Evolutionary conservation across 1,284 basidiomycete species (phyloP), one percentile per base, ranked within the genome.

Genomic region (Gomphus sp.): DNA sequence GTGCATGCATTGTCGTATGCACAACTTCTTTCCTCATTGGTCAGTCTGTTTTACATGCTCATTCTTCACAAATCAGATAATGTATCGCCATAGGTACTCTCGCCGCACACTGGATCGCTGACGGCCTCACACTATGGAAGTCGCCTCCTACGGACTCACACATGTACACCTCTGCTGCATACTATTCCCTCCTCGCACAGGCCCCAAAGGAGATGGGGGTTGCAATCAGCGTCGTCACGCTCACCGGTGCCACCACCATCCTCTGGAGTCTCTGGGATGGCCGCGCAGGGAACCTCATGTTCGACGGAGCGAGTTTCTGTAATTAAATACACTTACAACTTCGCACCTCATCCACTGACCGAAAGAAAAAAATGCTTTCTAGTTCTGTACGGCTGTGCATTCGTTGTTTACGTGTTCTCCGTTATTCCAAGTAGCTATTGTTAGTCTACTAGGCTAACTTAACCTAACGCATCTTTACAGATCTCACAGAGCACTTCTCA

Each of bases 61-160:
- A 18, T 10, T 16, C 47, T 47, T n/a, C 25, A 28, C 8, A 28
- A 7, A 52, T 12, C 16, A 43, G 51, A 48, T n/a, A n/a, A 43
- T n/a, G 52, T 18, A 45, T 12, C 22, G 14, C 34, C 48, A 14
- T 69, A 91, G 89, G 89, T 55, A 75, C 85, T 54, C 75, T 91
- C 5, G 90, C 90, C 69, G 90, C 87, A 22, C 86, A 91, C 68
- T 91, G 89, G 89, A 90, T 89, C 64, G 89, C 89, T 36, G 89
- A 91, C 74, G 89, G 87, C 9, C 73, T 89, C 56, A 91, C 89
- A 37, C 76, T 91, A 47, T 91, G 89, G 89, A 89, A 89, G 73
- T 80, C 85, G 11, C 87, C 88, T 53, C 77, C 87, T 63, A 88
- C 87, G 10, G 87, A 91, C 65, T 81, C 82, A 61, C 80, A 87